Base-by-base conservation (phyloP, 2,329 filamentous ascomycete genomes). In the Ceratocystis colombiana region DNA sequence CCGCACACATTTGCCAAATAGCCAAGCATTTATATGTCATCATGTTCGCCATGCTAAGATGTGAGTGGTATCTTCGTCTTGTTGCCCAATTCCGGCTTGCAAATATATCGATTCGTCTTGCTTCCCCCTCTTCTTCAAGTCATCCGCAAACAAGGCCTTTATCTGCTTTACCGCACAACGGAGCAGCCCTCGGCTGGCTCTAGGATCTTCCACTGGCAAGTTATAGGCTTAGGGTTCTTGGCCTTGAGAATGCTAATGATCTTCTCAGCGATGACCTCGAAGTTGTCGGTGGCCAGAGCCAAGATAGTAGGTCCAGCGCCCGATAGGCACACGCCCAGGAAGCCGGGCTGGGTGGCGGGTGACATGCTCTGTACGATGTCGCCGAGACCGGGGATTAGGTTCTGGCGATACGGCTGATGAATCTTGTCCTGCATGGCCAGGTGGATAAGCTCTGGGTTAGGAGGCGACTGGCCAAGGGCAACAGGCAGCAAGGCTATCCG, bases 341-440 rank as follows among this genome's bases (percentile, higher is more conserved):
- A 84, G 5, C 94, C 94, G 1, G 89, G 86, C 74, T 96, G 90
- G 4, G 88, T 88, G 73, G 84, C 83, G 33, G 93, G 94, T 10
- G 89, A 96, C 79, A 97, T 92, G 68, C 88, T 93, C 74, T 90
- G 85, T 64, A 99, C 85, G 65, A 99, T 93, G 74, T 96, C 88
- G 17, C 89, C 88, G 67, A 99, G 82, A 0, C 93, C 94, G 0
- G 94, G 94, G 71, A 99, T 96, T 69, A 99, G 83, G 1, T 84
- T 88, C 77, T 94, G 88, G 65, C 94, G 88, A 79, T 99, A 97
- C 55, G 91, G 94, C 77, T 99, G 94, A 78, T 99, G 94, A 68
- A 99, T 85, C 77, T 92, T 96, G 79, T 99, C 94, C 78, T 97
- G 94, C 94, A 99, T 99, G 61, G 92, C 93, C 61, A 95, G 86